Evolutionary conservation across 257 asterid species (phyloP).

Genomic region (Rauvolfia tetraphylla): DNA sequence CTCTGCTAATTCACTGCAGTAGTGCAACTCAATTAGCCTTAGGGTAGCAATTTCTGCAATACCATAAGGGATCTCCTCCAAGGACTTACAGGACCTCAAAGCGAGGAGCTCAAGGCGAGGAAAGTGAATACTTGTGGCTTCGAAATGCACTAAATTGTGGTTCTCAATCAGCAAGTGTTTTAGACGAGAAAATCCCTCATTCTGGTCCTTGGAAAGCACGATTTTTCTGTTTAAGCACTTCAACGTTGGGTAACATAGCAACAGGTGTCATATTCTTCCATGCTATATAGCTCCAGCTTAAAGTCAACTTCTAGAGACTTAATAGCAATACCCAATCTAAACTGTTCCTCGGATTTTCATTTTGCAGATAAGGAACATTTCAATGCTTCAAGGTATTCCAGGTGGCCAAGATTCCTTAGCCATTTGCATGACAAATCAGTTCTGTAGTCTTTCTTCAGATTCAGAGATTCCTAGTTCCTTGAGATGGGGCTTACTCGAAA

Average conservation of each 20-base stretch:
- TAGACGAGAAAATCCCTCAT: slow-evolving; percentile 13
- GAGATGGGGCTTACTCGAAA: slow-evolving; percentile 16
- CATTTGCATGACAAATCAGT: not conserved
- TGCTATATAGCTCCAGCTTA: not conserved
- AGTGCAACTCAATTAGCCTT: slow-evolving; percentile 1
- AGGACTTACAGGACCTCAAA: not conserved
- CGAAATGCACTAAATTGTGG: slow-evolving; percentile 4
- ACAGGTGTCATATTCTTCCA: not conserved
- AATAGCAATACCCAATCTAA: not conserved
- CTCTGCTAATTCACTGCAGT: slow-evolving; percentile 3
- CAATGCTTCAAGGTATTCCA: not conserved
- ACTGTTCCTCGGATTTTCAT: not conserved
- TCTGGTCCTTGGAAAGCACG: slow-evolving; percentile 11
- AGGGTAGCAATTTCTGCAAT: not conserved
- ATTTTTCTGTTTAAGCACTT: slow-evolving; percentile 11
- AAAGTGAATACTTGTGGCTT: slow-evolving; percentile 2
- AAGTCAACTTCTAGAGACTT: not conserved
- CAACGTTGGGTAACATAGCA: not conserved
- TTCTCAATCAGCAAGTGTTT: slow-evolving; percentile 13
- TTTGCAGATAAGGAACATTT: not conserved
- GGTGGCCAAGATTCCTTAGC: slow-evolving; percentile 1
- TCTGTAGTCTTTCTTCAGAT: slow-evolving; percentile 6
- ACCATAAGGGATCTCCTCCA: not conserved
- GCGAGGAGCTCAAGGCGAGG: not conserved
- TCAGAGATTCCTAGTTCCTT: slow-evolving; percentile 18